Evolutionary conservation across 1,139 yeast genomes (phyloP), one percentile per base, ranked within the genome.

Genomic region (Debaryomyces fabryi): DNA sequence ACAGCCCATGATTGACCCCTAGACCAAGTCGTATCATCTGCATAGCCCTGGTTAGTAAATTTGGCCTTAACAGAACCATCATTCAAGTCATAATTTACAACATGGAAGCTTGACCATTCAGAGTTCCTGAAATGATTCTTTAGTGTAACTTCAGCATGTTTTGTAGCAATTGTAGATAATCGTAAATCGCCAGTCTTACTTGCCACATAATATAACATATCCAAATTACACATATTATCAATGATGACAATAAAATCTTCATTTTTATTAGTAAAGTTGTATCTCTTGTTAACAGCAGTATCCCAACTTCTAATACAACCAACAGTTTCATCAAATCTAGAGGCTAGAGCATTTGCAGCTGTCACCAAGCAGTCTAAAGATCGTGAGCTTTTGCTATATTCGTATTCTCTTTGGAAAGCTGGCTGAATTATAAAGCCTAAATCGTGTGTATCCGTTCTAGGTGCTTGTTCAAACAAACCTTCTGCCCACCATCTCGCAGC

Each of bases 1-100:
- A 64, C 37, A 4, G 62, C 64, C 68, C 68, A 63, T 3, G 67
- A 59, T 50, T 63, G 68, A 10, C 68, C 68, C n/a, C 68, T 57
- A n/a, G 63, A 51, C 68, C 68, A 64, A 25, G 59, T 52, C 10
- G 60, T 46, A n/a, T 61, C 65, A 46, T 64, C 65, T 8, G 47
- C 53, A 42, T 57, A 63, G 7, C 68, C 68, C 45, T 64, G 68
- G 34, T 59, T 55, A 32, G 68, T 64, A 46, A 58, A 54, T 25
- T 25, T 25, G 29, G 29, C 29, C 8, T 25, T 25, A 25, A 25
- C 29, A 2, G 46, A 39, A 3, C 68, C 68, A 12, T 57, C 53
- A 10, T 44, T 42, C 12, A 50, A 34, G 44, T 64, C 57, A 47
- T 60, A 64, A 30, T 59, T 59, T 7, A 64, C 57, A 30, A 61